Conservation (phyloP, 306 rosid species). For the Acacia melanoxylon region DNA sequence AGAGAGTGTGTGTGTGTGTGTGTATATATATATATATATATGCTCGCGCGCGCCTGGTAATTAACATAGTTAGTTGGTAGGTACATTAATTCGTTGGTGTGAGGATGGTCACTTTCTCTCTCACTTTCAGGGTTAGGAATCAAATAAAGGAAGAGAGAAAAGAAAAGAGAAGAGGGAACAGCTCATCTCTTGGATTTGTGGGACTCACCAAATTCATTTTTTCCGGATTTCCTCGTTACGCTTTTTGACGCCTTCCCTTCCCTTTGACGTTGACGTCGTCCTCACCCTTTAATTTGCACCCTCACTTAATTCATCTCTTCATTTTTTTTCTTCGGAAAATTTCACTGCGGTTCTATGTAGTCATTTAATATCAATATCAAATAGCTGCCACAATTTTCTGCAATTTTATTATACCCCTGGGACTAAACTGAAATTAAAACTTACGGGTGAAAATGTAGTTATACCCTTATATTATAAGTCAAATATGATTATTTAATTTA, state of each 20-base stretch:
- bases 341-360: too few relatives aligned
- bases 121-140: neutral
- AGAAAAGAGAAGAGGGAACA: neutral
- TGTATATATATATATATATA: too few relatives aligned
- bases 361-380: too few relatives aligned
- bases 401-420: too few relatives aligned
- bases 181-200: conserved; percentile 1
- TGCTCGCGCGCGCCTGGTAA: too few relatives aligned
- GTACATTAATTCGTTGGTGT: neutral
- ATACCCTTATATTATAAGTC: too few relatives aligned
- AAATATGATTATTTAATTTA: too few relatives aligned
- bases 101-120: neutral
- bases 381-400: too few relatives aligned
- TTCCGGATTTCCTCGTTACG: neutral
- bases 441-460: too few relatives aligned
- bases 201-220: neutral
- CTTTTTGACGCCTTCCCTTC: neutral
- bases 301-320: neutral
- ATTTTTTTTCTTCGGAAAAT: too few relatives aligned
- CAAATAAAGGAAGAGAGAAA: neutral
- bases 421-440: too few relatives aligned
- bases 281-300: neutral
- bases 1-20: too few relatives aligned
- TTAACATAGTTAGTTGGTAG: neutral
- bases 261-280: neutral